Conservation (phyloP, 2,329 filamentous ascomycete species). For the Penicillium freii region DNA sequence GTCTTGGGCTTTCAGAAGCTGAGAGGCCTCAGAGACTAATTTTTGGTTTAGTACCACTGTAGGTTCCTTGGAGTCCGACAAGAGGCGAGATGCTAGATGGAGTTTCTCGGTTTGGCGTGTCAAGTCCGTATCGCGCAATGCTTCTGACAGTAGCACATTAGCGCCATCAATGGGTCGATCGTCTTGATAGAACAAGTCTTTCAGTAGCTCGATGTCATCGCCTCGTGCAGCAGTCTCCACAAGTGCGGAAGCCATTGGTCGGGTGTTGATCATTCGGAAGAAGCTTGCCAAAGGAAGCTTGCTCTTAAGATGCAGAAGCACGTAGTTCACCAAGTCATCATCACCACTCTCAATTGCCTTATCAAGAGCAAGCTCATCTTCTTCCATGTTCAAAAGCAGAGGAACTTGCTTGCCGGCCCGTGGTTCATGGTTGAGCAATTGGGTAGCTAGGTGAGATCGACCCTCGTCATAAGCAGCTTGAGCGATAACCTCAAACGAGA, state of each 20-base stretch:
- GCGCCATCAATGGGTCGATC: constrained; percentile 86
- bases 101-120: constrained; percentile 78
- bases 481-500: constrained; percentile 94
- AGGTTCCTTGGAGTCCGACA: constrained; percentile 79
- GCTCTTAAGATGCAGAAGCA: constrained; percentile 82
- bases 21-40: constrained; percentile 74
- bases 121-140: constrained; percentile 68
- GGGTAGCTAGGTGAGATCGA: constrained; percentile 79
- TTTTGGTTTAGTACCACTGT: constrained; percentile 64
- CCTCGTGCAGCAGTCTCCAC: constrained; percentile 80
- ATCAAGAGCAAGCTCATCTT: constrained; percentile 90
- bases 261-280: constrained; percentile 84
- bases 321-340: constrained; percentile 86
- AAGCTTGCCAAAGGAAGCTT: constrained; percentile 88
- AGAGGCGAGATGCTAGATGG: constrained; percentile 76
- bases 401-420: constrained; percentile 95
- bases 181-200: constrained; percentile 96
- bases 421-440: constrained; percentile 89
- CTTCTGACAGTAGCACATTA: constrained; percentile 81
- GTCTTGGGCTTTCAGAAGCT: constrained; percentile 82
- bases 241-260: constrained; percentile 81
- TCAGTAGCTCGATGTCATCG: constrained; percentile 78
- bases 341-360: constrained; percentile 96
- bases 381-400: constrained; percentile 87
- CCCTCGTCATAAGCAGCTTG: constrained; percentile 93